Conservation (phyloP, 2,329 filamentous ascomycete species). For the Alternaria arborescens region DNA sequence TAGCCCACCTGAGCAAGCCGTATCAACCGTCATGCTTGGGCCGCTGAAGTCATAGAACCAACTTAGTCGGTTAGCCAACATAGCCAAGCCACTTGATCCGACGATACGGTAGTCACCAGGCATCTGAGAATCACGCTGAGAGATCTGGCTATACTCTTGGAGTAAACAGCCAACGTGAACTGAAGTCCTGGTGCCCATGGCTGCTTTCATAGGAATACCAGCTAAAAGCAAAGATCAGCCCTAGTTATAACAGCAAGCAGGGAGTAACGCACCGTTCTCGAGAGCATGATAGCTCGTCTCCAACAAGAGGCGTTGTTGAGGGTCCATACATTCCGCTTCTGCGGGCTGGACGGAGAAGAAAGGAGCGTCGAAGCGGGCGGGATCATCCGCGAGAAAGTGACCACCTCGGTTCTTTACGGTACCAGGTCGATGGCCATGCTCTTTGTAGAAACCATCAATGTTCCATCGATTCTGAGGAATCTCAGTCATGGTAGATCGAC, state of each 20-base stretch:
- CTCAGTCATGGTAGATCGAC: conserved; percentile 23
- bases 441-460: conserved; percentile 27
- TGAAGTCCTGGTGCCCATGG: conserved; percentile 27
- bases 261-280: conserved; percentile 29
- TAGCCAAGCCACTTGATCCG: conserved; percentile 17
- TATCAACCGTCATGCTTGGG: conserved; percentile 36
- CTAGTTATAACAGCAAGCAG: background rate
- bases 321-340: conserved; percentile 38
- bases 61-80: conserved; percentile 30
- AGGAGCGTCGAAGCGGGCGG: conserved; percentile 30
- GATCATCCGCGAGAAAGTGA: conserved; percentile 32
- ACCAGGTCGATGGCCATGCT: conserved; percentile 15
- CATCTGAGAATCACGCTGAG: conserved; percentile 18
- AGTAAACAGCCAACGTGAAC: conserved; percentile 28
- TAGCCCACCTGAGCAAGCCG: conserved; percentile 38
- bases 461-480: conserved; percentile 30
- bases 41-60: conserved; percentile 40
- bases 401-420: conserved; percentile 22
- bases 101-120: conserved; percentile 19
- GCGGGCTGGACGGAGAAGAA: conserved; percentile 32
- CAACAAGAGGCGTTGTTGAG: conserved; percentile 35
- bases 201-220: conserved; percentile 24
- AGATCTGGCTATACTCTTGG: conserved; percentile 23
- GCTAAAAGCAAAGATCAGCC: conserved; percentile 9
- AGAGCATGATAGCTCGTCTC: conserved; percentile 41